phyloP scores from a whole-genome alignment of 306 rosid species.

The Lathyrus oleraceus region DNA sequence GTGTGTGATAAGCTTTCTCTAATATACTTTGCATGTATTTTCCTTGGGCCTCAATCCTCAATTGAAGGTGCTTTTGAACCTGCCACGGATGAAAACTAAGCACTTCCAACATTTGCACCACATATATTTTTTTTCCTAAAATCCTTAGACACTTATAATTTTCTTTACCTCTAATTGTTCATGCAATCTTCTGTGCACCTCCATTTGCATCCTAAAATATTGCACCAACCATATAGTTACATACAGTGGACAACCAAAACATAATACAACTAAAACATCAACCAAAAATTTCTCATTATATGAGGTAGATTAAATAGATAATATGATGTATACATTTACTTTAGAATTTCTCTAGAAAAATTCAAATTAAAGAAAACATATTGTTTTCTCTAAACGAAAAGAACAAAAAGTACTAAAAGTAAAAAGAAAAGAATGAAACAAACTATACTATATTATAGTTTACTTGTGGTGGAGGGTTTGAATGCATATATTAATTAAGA shows the following conservation, averaged over 20 bases:
- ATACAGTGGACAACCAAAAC: constrained; percentile 12
- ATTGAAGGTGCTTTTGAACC: constrained; percentile 94
- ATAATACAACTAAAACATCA: background rate
- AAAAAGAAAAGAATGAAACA: background rate
- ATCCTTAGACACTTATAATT: background rate
- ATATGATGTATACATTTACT: too few species aligned
- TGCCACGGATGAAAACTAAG: constrained; percentile 34
- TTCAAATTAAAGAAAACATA: background rate
- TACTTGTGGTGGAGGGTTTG: background rate
- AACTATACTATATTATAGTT: background rate
- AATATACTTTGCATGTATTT: constrained; percentile 98
- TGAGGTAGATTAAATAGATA: background rate
- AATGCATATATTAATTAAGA: background rate
- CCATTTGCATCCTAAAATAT: constrained; percentile 90
- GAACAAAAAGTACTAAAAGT: background rate
- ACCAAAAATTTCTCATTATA: background rate
- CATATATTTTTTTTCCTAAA: background rate
- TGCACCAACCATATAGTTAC: constrained; percentile 60
- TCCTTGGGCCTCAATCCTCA: constrained; percentile 97
- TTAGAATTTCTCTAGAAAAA: background rate
- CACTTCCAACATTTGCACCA: background rate
- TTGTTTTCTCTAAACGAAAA: background rate
- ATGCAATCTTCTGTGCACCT: constrained; percentile 96
- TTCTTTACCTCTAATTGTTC: constrained; percentile 80
- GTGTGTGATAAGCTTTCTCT: constrained; percentile 96